Base-by-base conservation (phyloP, 2,329 filamentous ascomycete species). In the Beauveria asiatica region DNA sequence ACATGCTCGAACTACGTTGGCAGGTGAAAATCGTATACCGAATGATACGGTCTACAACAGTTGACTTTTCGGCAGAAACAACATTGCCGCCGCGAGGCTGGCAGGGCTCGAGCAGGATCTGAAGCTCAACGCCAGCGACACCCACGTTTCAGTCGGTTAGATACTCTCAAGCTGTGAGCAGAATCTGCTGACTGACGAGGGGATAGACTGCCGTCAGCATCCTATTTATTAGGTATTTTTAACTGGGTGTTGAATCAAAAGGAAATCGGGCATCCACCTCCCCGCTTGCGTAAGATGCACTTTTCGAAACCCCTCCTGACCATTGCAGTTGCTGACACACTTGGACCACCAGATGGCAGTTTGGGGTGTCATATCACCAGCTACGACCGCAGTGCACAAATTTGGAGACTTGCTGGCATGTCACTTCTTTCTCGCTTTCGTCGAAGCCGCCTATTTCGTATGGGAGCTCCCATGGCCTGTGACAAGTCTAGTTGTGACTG, bases 1-100 rank as follows among this genome's bases (percentile, higher is more conserved):
- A 86, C 63, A 84, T 87, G 33, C 64, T 70, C 87, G 70, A 87
- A 86, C 66, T 87, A 85, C 68, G 73, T 86, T 54, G 81, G 83
- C 59, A 65, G 70, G 70, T 72, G 44, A 10, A 58, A 17, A 19
- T 3, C 1, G 6, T 1, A 2, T 5, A 5, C 1, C 25, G 11
- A 37, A 37, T 13, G n/a, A 25, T 42, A 30, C n/a, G 5, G 10
- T 52, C 37, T 19, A 49, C 27, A 16, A 8, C 0, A 16, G 41
- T 45, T 42, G 16, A 19, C 41, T 21, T 46, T 11, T 11, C 30
- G n/a, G 30, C 59, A 73, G 72, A 23, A 75, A 74, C 65, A 75
- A 74, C 64, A 74, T 75, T 55, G 71, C 72, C 9, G 71, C 72
- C 16, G 79, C 77, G 3, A 70, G 72, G 62, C 69, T 82, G 53